A percentile compares a stretch with the other conserved stretches of the same genome.
Evolutionary conservation across 495 filamentous ascomycete species (phyloP).

Genomic region (Xylaria intraflava): DNA sequence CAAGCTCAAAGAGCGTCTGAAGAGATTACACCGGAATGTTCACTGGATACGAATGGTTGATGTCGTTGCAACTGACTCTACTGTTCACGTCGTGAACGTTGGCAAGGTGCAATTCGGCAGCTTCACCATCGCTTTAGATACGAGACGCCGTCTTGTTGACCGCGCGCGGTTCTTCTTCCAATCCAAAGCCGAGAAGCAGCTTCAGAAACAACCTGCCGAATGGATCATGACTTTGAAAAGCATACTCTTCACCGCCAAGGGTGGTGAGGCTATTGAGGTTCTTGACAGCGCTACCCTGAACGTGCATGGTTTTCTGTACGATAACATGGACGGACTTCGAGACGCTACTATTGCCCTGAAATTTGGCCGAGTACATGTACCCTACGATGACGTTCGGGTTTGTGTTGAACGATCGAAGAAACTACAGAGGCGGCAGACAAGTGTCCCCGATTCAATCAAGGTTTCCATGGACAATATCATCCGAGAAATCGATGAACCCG

Average conservation of each 20-base stretch:
- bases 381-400: slow-evolving; percentile 75
- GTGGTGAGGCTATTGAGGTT: slow-evolving; percentile 78
- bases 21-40: slow-evolving; percentile 77
- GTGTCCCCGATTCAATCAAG: slow-evolving; percentile 39
- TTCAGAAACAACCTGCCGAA: slow-evolving; percentile 76
- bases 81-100: slow-evolving; percentile 65
- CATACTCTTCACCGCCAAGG: slow-evolving; percentile 79
- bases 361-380: slow-evolving; percentile 80
- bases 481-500: slow-evolving; percentile 68
- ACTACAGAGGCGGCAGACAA: slow-evolving; percentile 24
- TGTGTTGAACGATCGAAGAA: slow-evolving; percentile 47
- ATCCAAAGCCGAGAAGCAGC: slow-evolving; percentile 57
- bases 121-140: slow-evolving; percentile 82
- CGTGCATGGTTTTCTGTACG: slow-evolving; percentile 87
- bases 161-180: slow-evolving; percentile 85
- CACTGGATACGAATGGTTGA: slow-evolving; percentile 88
- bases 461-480: slow-evolving; percentile 68
- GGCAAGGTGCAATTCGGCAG: slow-evolving; percentile 79
- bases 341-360: slow-evolving; percentile 89
- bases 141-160: slow-evolving; percentile 83
- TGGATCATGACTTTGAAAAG: slow-evolving; percentile 86
- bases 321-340: slow-evolving; percentile 75
- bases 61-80: slow-evolving; percentile 74
- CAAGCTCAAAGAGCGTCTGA: slow-evolving; percentile 72
- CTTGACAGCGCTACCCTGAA: slow-evolving; percentile 84